These are phyloP conservation scores for Plasmodium billcollinsi DNA, from an alignment of 169 alveolate genomes.

Conservation along the genomic window DNA sequence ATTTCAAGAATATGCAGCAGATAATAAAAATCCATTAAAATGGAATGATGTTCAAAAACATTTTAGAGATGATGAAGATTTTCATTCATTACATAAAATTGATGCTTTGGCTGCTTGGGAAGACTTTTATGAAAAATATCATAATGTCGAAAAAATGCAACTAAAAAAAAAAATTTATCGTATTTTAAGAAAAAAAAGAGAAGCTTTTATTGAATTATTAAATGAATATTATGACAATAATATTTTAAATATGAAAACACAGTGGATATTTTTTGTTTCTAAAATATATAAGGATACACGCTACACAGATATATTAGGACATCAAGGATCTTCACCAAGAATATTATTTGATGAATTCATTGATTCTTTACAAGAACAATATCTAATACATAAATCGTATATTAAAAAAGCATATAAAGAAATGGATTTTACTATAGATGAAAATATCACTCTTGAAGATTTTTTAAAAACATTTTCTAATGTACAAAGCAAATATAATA, in stretches of 20 bases:
- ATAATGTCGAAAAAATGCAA: slow-evolving; percentile 75
- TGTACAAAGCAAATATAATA: slow-evolving; percentile 52
- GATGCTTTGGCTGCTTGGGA: slow-evolving; percentile 84
- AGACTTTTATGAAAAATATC: slow-evolving; percentile 78
- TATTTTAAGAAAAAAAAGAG: slow-evolving; percentile 84
- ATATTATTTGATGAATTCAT: slow-evolving; percentile 79
- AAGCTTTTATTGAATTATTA: slow-evolving; percentile 81
- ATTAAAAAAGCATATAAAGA: slow-evolving; percentile 45
- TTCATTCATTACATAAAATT: slow-evolving; percentile 80
- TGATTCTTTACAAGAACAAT: slow-evolving; percentile 69
- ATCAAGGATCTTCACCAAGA: slow-evolving; percentile 79
- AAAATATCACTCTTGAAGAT: slow-evolving; percentile 64
- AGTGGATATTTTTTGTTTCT: slow-evolving; percentile 76
- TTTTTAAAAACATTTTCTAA: slow-evolving; percentile 34
- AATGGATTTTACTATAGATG: slow-evolving; percentile 49
- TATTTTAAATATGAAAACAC: slow-evolving; percentile 66
- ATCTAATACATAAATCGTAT: slow-evolving; percentile 63
- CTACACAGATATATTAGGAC: slow-evolving; percentile 78
- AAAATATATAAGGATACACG: slow-evolving; percentile 73
- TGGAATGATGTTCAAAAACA: slow-evolving; percentile 81
- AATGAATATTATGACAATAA: slow-evolving; percentile 78
- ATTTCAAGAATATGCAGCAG: slow-evolving; percentile 68
- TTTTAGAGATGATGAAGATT: slow-evolving; percentile 78
- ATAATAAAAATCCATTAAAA: slow-evolving; percentile 59
- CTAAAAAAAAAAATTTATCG: slow-evolving; percentile 80